Base-by-base conservation (phyloP, 1,139 yeast genomes). In the Keqinozyma sinolaborantium region DNA sequence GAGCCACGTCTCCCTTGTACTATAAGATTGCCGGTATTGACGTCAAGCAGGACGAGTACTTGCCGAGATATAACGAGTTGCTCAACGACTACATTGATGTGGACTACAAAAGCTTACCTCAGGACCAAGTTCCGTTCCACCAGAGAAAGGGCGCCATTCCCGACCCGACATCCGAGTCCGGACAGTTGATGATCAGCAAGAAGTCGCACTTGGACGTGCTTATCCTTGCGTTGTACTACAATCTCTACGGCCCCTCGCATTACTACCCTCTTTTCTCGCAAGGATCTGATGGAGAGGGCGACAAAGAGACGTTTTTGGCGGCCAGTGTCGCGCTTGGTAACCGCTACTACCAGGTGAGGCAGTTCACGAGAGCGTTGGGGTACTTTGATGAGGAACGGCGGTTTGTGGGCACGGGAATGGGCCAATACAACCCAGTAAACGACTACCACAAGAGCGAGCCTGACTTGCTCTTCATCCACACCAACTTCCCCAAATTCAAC, bases 251-350 rank as follows among this genome's bases (percentile, higher is more conserved):
- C 0, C 94, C 92, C 4, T 70, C 73, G 12, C 78, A 79, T 59
- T 87, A 73, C 51, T 87, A 86, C 55, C 94, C 94, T n/a, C 68
- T 87, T 29, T 73, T 87, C 33, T 80, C 92, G 1, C 95, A 86
- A 58, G 90, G 90, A 10, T 77, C 85, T 0, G 83, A 80, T 35
- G 95, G 96, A 26, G 95, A 85, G 60, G 95, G 95, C 39, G 95
- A 87, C 54, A 87, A 86, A 53, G 96, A 87, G 51, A 85, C 95
- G 0, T 87, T 84, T 49, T 62, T 84, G 33, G 90, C 95, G 0
- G 90, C 92, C 0, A 81, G 94, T 1, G 72, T 73, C 28, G 85
- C 83, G 2, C 58, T 82, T 33, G 60, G 64, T 6, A 72, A 77
- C 30, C 65, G 75, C 2, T 81, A 64, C 42, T 83, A 85, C 49